Conservation (phyloP, 163 green algal species). For the Scenedesmus sp. region DNA sequence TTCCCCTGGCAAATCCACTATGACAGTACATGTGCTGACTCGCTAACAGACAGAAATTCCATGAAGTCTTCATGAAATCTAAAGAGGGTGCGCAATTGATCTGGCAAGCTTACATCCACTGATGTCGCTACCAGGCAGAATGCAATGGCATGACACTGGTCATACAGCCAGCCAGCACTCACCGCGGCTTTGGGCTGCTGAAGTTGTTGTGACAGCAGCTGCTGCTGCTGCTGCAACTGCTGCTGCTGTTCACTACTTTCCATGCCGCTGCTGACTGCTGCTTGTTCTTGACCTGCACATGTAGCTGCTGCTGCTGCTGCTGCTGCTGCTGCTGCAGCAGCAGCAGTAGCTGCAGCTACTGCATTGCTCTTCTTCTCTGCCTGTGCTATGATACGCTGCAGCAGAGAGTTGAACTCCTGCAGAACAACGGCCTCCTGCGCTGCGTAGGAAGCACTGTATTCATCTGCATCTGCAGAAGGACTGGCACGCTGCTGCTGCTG, state of each 20-base stretch:
- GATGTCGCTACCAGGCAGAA: too few relatives aligned
- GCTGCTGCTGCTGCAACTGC: background rate
- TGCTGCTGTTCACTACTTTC: background rate
- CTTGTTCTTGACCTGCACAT: background rate
- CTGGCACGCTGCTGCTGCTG: background rate
- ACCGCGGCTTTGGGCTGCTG: constrained; percentile 6
- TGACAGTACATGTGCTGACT: background rate
- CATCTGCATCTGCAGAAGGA: background rate
- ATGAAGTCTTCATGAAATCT: too few relatives aligned
- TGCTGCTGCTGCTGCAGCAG: background rate
- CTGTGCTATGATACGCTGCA: constrained; percentile 39
- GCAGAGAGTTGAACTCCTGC: constrained; percentile 34
- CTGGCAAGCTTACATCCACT: too few relatives aligned
- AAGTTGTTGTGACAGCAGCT: background rate
- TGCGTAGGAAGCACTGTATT: constrained; percentile 1
- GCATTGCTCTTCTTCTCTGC: constrained; percentile 25
- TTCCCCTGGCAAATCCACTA: too few relatives aligned
- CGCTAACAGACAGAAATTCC: too few relatives aligned
- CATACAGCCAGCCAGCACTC: background rate
- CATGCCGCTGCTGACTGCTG: background rate
- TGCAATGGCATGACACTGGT: too few relatives aligned
- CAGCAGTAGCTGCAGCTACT: constrained; percentile 16
- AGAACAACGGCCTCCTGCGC: constrained; percentile 40
- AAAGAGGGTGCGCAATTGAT: too few relatives aligned
- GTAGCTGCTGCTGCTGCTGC: background rate